Conservation (phyloP, 31 red algal genomes). For the Odonthalia washingtoniensis region DNA sequence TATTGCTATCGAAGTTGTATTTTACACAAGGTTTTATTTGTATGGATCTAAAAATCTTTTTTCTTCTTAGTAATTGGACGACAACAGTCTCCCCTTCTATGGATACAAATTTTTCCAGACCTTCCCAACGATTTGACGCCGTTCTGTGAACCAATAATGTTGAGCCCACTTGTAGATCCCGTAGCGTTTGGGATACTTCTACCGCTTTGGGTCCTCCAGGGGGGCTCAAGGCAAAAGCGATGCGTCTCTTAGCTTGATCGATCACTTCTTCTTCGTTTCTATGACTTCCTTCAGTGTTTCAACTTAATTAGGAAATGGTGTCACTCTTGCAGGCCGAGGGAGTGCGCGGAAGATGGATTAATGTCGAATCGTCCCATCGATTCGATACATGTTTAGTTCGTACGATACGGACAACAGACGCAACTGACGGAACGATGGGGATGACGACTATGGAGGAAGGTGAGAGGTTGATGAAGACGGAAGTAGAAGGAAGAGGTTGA, state of each 20-base stretch:
- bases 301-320: neutral
- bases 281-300: neutral
- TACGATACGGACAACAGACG: too few relatives aligned
- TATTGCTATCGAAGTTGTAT: neutral
- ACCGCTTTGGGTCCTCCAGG: neutral
- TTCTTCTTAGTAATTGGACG: neutral
- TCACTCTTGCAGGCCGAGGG: too few relatives aligned
- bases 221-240: neutral
- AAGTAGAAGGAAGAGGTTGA: too few relatives aligned
- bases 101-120: neutral
- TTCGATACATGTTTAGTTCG: too few relatives aligned
- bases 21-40: neutral
- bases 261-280: neutral
- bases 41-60: conserved; percentile 19
- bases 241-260: neutral
- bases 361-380: too few relatives aligned
- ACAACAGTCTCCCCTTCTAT: conserved; percentile 6
- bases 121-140: neutral
- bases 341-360: conserved; percentile 32
- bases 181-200: neutral
- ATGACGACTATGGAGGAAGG: too few relatives aligned
- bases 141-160: neutral
- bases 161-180: neutral
- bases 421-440: too few relatives aligned
- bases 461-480: too few relatives aligned